Conservation (phyloP, 495 filamentous ascomycete genomes). For the Neurospora sp. region DNA sequence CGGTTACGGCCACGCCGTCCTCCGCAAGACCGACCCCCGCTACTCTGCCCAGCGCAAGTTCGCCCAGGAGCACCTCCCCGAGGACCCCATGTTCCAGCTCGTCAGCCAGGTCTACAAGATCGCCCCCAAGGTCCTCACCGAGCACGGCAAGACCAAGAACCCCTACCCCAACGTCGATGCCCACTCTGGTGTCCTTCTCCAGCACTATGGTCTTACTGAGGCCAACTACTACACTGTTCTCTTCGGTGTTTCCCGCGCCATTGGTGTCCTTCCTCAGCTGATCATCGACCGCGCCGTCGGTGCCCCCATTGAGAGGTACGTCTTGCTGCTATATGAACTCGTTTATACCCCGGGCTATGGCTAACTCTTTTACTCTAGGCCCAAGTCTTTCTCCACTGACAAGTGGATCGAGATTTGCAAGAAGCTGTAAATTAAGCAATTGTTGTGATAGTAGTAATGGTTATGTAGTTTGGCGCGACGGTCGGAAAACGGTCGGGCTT, state of each 20-base stretch:
- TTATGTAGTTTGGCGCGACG: conserved; percentile 22
- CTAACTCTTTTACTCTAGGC: conserved; percentile 39
- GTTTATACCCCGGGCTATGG: neutral
- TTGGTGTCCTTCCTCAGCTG: conserved; percentile 96
- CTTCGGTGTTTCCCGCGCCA: conserved; percentile 94
- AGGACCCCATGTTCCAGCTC: conserved; percentile 98
- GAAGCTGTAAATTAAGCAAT: conserved; percentile 57
- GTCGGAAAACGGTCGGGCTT: conserved; percentile 14
- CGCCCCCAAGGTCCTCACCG: conserved; percentile 90
- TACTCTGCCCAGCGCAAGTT: conserved; percentile 97
- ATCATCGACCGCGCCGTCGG: conserved; percentile 99
- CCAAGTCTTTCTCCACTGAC: conserved; percentile 96
- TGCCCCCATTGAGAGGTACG: conserved; percentile 59
- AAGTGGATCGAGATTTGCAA: conserved; percentile 87
- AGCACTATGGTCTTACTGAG: conserved; percentile 98
- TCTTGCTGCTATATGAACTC: neutral
- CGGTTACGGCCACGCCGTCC: conserved; percentile 96
- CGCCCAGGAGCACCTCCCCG: conserved; percentile 75
- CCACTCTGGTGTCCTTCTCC: conserved; percentile 96
- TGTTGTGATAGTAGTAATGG: conserved; percentile 4
- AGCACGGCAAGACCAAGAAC: conserved; percentile 99
- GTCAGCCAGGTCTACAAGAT: conserved; percentile 99
- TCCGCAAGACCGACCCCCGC: conserved; percentile 98
- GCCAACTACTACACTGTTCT: conserved; percentile 99
- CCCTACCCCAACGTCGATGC: conserved; percentile 36